phyloP scores from a whole-genome alignment of 805 yeast genomes.

The Kuraishia piskuri region DNA sequence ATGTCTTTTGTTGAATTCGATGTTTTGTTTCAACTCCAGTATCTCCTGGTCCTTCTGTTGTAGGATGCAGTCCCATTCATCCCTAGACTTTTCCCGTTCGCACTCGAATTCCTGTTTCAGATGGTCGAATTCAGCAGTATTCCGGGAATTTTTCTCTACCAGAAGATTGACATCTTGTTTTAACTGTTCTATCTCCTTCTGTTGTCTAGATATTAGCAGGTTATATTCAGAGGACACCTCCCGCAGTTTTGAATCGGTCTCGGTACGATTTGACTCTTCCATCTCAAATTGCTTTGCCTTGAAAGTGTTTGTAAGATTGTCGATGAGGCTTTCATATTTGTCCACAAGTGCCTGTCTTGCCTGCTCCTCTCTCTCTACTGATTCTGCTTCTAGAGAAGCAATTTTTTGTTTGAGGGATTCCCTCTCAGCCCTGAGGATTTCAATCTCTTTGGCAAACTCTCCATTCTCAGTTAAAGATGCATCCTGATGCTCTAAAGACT shows the following conservation, averaged over 20 bases:
- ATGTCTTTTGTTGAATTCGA: conserved; percentile 3
- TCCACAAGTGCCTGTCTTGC: neutral
- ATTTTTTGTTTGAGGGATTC: neutral
- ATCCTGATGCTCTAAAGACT: neutral
- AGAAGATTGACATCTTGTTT: conserved; percentile 5
- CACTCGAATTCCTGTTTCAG: neutral
- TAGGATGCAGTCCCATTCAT: conserved; percentile 1
- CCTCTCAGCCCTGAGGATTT: neutral
- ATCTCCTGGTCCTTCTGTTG: conserved; percentile 7
- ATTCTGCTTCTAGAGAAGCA: neutral
- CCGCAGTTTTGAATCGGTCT: conserved; percentile 21
- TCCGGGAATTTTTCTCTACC: conserved; percentile 15
- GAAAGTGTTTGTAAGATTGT: conserved; percentile 2
- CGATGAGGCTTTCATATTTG: conserved; percentile 1
- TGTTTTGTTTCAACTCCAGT: conserved; percentile 2
- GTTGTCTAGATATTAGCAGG: conserved; percentile 7
- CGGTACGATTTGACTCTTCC: conserved; percentile 10
- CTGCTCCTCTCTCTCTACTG: neutral
- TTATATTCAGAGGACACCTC: conserved; percentile 25
- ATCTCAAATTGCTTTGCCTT: conserved; percentile 3
- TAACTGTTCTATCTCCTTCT: neutral
- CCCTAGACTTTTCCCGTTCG: neutral
- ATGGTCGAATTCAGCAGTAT: conserved; percentile 2
- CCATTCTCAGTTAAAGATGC: neutral
- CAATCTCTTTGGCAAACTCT: neutral